These are phyloP conservation scores for Ambrosiella beaveri DNA, from an alignment of 2,329 filamentous ascomycete species.

Conservation along the genomic window DNA sequence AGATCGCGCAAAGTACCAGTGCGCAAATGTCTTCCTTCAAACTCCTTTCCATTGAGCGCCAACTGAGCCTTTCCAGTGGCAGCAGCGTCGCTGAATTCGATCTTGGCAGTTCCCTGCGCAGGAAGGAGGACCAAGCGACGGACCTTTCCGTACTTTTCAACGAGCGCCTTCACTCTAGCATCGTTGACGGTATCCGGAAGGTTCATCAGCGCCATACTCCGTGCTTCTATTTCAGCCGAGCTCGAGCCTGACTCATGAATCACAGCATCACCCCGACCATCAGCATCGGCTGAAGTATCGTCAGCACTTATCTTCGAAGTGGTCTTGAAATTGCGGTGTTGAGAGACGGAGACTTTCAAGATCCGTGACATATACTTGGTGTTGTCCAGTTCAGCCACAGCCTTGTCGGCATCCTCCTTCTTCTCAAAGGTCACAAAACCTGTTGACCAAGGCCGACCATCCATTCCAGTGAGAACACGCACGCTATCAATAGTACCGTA, in stretches of 20 bases:
- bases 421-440: conserved; percentile 64
- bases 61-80: conserved; percentile 57
- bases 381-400: conserved; percentile 51
- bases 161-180: conserved; percentile 56
- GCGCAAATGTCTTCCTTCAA: conserved; percentile 35
- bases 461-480: conserved; percentile 50
- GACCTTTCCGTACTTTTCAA: conserved; percentile 53
- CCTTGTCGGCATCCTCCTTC: conserved; percentile 49
- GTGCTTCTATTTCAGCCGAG: conserved; percentile 31
- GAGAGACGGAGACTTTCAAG: conserved; percentile 46
- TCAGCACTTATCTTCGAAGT: conserved; percentile 29
- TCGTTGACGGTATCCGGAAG: conserved; percentile 88
- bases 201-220: conserved; percentile 67
- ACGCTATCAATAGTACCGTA: conserved; percentile 61
- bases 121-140: conserved; percentile 65
- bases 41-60: conserved; percentile 36
- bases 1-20: conserved; percentile 39
- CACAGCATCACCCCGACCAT: conserved; percentile 14
- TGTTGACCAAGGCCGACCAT: conserved; percentile 56
- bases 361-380: conserved; percentile 51
- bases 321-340: conserved; percentile 38
- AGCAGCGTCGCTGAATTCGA: conserved; percentile 59
- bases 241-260: conserved; percentile 20
- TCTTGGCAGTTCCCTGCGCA: conserved; percentile 65
- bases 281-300: conserved; percentile 18